These are phyloP conservation scores for Huntiella omanensis DNA, from an alignment of 2,329 filamentous ascomycete genomes.

Conservation along the genomic window DNA sequence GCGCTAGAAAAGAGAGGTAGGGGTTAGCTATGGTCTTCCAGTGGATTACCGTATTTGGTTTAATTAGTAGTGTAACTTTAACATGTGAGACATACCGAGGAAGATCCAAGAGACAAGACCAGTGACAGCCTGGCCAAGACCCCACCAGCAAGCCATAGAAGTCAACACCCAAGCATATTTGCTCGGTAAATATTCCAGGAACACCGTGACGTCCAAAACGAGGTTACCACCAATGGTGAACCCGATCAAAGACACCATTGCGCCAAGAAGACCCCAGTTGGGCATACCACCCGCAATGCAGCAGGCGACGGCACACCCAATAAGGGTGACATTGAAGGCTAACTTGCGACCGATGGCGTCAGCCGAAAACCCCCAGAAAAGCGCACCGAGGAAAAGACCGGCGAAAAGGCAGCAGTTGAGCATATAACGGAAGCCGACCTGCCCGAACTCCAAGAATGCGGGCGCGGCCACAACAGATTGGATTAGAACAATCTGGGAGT, in stretches of 20 bases:
- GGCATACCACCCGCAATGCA: constrained; percentile 49
- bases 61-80: background rate
- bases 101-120: constrained; percentile 27
- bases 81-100: constrained; percentile 18
- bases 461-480: constrained; percentile 43
- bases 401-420: constrained; percentile 44
- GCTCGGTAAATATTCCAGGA: constrained; percentile 31
- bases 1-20: background rate
- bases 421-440: constrained; percentile 32
- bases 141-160: constrained; percentile 30
- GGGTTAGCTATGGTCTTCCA: background rate
- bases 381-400: constrained; percentile 33
- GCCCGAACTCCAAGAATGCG: constrained; percentile 39
- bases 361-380: constrained; percentile 50
- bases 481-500: constrained; percentile 31
- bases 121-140: constrained; percentile 29
- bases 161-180: constrained; percentile 29
- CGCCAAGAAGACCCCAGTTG: constrained; percentile 43
- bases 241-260: constrained; percentile 39
- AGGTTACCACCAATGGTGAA: constrained; percentile 30
- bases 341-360: constrained; percentile 50
- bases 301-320: constrained; percentile 31
- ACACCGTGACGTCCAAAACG: constrained; percentile 31
- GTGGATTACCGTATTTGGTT: background rate
- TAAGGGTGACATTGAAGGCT: constrained; percentile 42